Conservation (phyloP, 1,139 yeast genomes). For the Zygosaccharomyces sapae region DNA sequence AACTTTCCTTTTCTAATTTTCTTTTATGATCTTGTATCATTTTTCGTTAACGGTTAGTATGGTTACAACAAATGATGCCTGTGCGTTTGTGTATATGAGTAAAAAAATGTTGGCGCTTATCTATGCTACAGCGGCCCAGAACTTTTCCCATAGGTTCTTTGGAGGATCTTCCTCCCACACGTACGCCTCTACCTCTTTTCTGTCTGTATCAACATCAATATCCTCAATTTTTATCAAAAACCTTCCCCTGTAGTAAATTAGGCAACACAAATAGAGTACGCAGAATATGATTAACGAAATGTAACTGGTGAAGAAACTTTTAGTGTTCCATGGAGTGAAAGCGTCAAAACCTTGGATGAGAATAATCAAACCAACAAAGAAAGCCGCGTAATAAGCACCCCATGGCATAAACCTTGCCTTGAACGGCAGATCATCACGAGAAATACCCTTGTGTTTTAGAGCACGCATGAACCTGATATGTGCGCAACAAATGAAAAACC, state of each 20-base stretch:
- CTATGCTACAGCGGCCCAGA: conserved; percentile 44
- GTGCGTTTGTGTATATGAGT: neutral
- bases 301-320: conserved; percentile 57
- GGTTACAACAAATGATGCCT: neutral
- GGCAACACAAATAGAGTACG: conserved; percentile 50
- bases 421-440: conserved; percentile 65
- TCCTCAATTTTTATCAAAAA: conserved; percentile 46
- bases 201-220: conserved; percentile 60
- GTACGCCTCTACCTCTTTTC: conserved; percentile 54
- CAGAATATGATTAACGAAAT: conserved; percentile 52
- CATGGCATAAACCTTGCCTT: conserved; percentile 63
- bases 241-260: conserved; percentile 44
- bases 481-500: conserved; percentile 63
- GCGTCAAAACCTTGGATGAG: conserved; percentile 62
- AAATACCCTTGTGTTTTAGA: conserved; percentile 53
- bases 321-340: conserved; percentile 48
- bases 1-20: neutral
- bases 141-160: conserved; percentile 50
- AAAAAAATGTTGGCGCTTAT: too few species aligned
- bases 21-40: neutral
- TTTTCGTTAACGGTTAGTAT: neutral
- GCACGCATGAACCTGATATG: conserved; percentile 65
- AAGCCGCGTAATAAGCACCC: conserved; percentile 55
- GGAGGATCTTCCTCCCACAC: conserved; percentile 52
- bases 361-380: conserved; percentile 47